Conservation (phyloP, 495 filamentous ascomycete genomes). For the Astrothelium macrocarpum region DNA sequence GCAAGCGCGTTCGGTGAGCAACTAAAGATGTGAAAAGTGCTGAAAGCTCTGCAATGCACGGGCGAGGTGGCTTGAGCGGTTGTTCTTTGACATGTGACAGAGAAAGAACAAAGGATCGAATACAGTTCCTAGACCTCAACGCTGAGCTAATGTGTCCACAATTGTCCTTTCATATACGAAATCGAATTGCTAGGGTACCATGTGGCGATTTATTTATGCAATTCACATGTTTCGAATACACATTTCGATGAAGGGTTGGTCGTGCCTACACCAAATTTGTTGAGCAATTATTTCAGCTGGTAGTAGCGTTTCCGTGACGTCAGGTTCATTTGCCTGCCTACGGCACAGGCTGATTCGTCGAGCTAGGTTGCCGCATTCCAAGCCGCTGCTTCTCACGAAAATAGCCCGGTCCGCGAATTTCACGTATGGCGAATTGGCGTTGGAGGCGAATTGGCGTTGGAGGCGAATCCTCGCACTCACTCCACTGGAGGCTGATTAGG, state of each 20-base stretch:
- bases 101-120: no score
- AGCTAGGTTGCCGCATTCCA: background rate
- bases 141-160: no score
- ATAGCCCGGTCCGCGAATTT: background rate
- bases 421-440: background rate
- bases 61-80: no score
- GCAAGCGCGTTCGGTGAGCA: background rate
- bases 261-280: no score
- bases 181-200: no score
- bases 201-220: no score
- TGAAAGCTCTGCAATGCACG: background rate
- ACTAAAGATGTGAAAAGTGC: background rate
- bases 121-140: no score
- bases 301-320: background rate
- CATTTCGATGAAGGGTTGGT: no score
- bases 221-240: no score
- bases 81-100: no score
- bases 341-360: background rate
- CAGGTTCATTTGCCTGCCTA: background rate
- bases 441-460: background rate
- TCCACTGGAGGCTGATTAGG: background rate
- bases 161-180: no score
- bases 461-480: background rate
- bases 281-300: background rate
- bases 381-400: conserved; percentile 1